phyloP scores from a whole-genome alignment of 2,329 filamentous ascomycete genomes.

The Cladobotryum protrusum region DNA sequence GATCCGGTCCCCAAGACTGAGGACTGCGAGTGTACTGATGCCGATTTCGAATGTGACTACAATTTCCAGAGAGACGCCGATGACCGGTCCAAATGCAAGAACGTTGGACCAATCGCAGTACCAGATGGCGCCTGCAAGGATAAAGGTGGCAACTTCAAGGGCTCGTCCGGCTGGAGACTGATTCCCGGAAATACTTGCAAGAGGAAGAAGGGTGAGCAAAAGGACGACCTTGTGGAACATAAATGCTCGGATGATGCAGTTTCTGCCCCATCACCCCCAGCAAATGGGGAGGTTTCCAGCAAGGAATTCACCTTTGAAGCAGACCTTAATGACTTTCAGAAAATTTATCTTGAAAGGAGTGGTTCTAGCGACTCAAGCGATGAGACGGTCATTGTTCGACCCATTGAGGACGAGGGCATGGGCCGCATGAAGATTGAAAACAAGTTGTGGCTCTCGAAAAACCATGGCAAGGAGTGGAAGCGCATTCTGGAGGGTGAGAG shows the following conservation, averaged over 20 bases:
- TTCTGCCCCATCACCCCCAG: constrained; percentile 39
- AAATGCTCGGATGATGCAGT: constrained; percentile 62
- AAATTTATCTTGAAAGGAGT: constrained; percentile 73
- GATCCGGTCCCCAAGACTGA: constrained; percentile 65
- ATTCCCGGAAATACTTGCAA: constrained; percentile 80
- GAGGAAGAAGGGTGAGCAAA: constrained; percentile 52
- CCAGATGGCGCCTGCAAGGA: constrained; percentile 69
- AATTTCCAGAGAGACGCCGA: constrained; percentile 67
- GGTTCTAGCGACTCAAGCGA: constrained; percentile 58
- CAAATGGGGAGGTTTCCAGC: constrained; percentile 59
- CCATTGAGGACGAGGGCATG: constrained; percentile 30
- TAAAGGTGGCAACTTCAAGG: constrained; percentile 64
- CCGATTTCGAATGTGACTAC: constrained; percentile 95
- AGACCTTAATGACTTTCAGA: constrained; percentile 44
- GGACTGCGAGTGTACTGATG: constrained; percentile 71
- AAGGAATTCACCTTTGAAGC: constrained; percentile 59
- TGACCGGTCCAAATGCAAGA: constrained; percentile 63
- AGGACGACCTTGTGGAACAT: constrained; percentile 67
- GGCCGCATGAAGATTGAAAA: constrained; percentile 36
- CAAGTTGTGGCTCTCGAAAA: constrained; percentile 65
- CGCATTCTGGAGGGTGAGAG: constrained; percentile 61
- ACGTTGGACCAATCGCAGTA: constrained; percentile 53
- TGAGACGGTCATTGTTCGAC: constrained; percentile 62
- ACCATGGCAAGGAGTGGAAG: constrained; percentile 87
- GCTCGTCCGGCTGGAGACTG: constrained; percentile 82